Percentiles rank a stretch among this genome's conserved stretches.
These are phyloP conservation scores for Ambrosiella beaveri DNA, from an alignment of 2,329 filamentous ascomycete species.

Conservation along the genomic window DNA sequence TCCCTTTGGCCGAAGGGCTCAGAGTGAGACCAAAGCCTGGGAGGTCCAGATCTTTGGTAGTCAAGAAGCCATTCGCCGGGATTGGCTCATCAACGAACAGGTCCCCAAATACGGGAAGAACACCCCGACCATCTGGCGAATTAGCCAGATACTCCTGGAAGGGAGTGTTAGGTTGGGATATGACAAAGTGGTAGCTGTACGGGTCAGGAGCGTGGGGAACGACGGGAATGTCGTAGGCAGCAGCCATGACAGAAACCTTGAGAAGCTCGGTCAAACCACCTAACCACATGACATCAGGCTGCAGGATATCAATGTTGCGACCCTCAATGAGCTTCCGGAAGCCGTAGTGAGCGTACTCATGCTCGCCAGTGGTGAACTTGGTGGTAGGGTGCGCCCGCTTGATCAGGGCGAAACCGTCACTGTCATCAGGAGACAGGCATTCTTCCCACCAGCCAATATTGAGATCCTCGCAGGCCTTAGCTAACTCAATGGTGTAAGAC, in stretches of 20 bases:
- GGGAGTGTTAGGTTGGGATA: constrained; percentile 80
- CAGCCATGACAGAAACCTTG: constrained; percentile 73
- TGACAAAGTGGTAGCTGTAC: constrained; percentile 92
- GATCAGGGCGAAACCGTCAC: constrained; percentile 74
- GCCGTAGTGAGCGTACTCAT: constrained; percentile 86
- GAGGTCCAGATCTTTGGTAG: constrained; percentile 64
- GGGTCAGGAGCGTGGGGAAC: constrained; percentile 89
- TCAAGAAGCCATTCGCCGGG: constrained; percentile 64
- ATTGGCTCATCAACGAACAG: constrained; percentile 85
- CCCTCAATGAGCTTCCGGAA: constrained; percentile 89
- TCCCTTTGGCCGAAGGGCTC: constrained; percentile 53
- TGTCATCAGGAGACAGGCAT: constrained; percentile 78
- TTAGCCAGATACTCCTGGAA: constrained; percentile 96
- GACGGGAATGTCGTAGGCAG: constrained; percentile 85
- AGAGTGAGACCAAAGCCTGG: constrained; percentile 81
- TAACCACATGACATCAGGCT: constrained; percentile 96
- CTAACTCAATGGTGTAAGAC: constrained; percentile 79
- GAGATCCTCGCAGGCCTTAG: constrained; percentile 64
- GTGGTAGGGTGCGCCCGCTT: constrained; percentile 78
- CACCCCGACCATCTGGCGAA: constrained; percentile 75
- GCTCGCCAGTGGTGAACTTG: constrained; percentile 92
- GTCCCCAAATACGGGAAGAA: constrained; percentile 81
- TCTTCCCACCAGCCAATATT: constrained; percentile 98
- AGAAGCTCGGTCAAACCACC: constrained; percentile 84
- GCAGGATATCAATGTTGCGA: constrained; percentile 82